These are phyloP conservation scores for Hypoxylon subgilvum DNA, from an alignment of 495 filamentous ascomycete genomes.

Conservation along the genomic window DNA sequence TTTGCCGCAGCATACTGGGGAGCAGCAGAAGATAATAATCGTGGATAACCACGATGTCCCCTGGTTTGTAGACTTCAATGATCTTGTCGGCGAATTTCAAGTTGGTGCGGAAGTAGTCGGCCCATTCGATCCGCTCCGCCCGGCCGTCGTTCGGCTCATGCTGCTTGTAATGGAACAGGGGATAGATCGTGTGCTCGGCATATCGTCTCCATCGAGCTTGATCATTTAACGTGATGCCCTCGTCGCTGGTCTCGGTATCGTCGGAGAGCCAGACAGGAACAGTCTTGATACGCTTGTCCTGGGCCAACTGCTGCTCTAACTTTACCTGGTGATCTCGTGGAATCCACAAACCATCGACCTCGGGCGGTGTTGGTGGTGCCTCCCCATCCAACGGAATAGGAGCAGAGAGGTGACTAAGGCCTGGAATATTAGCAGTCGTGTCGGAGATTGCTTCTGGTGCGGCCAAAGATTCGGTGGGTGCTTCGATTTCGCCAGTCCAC, in stretches of 20 bases:
- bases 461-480: slow-evolving; percentile 48
- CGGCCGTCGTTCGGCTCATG: slow-evolving; percentile 85
- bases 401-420: slow-evolving; percentile 66
- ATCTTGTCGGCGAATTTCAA: slow-evolving; percentile 87
- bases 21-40: slow-evolving; percentile 90
- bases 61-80: slow-evolving; percentile 81
- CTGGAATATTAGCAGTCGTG: slow-evolving; percentile 48
- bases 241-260: slow-evolving; percentile 66
- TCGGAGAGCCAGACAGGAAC: slow-evolving; percentile 86
- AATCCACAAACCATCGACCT: slow-evolving; percentile 69
- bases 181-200: slow-evolving; percentile 87
- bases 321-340: slow-evolving; percentile 67
- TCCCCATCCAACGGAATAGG: slow-evolving; percentile 72
- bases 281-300: slow-evolving; percentile 68
- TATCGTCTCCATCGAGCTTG: slow-evolving; percentile 84
- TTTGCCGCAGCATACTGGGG: slow-evolving; percentile 81
- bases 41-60: slow-evolving; percentile 88
- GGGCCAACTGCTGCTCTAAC: slow-evolving; percentile 71
- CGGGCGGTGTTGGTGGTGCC: slow-evolving; percentile 58
- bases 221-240: slow-evolving; percentile 71
- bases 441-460: slow-evolving; percentile 51
- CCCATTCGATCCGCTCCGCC: slow-evolving; percentile 80
- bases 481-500: slow-evolving; percentile 89
- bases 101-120: slow-evolving; percentile 87
- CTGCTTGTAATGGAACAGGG: slow-evolving; percentile 91